Percentiles rank a stretch among this genome's conserved stretches.
These are phyloP conservation scores for Nakazawaea wyomingensis DNA, from an alignment of 805 yeast species.

Conservation along the genomic window DNA sequence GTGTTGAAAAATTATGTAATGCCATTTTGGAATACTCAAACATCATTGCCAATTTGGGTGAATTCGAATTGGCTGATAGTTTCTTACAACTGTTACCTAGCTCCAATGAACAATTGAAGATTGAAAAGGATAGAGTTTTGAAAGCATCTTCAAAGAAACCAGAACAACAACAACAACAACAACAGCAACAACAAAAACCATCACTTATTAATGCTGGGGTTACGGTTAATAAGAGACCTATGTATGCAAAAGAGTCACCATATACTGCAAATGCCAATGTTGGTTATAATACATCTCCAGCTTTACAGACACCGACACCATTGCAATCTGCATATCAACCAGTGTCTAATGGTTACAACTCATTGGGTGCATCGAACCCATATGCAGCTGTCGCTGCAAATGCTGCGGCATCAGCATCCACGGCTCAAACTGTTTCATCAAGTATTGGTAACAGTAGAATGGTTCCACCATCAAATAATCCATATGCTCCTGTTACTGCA, in stretches of 20 bases:
- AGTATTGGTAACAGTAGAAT: background rate
- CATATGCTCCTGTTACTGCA: conserved; percentile 31
- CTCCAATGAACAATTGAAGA: conserved; percentile 60
- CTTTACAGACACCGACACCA: background rate
- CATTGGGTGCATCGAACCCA: conserved; percentile 6
- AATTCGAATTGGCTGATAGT: conserved; percentile 72
- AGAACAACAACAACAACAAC: conserved; percentile 9
- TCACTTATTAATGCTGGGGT: too few relatives aligned
- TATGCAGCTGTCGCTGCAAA: conserved; percentile 14
- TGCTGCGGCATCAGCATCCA: conserved; percentile 9
- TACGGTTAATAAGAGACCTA: too few relatives aligned
- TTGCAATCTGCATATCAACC: background rate
- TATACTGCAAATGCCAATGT: too few relatives aligned
- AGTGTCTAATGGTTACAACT: conserved; percentile 12
- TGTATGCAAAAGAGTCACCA: background rate
- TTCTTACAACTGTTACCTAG: conserved; percentile 70
- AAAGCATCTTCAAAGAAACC: conserved; percentile 48
- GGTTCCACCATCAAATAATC: conserved; percentile 17
- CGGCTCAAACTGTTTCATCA: background rate
- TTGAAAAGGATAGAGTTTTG: conserved; percentile 73
- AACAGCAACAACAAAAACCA: conserved; percentile 7
- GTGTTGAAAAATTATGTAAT: conserved; percentile 45
- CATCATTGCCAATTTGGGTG: conserved; percentile 75
- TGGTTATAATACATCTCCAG: conserved; percentile 1
- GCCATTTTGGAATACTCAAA: conserved; percentile 79